Evolutionary conservation across 2,329 filamentous ascomycete genomes (phyloP), one percentile per base, ranked within the genome.

Genomic region (Colletotrichum costaricense): DNA sequence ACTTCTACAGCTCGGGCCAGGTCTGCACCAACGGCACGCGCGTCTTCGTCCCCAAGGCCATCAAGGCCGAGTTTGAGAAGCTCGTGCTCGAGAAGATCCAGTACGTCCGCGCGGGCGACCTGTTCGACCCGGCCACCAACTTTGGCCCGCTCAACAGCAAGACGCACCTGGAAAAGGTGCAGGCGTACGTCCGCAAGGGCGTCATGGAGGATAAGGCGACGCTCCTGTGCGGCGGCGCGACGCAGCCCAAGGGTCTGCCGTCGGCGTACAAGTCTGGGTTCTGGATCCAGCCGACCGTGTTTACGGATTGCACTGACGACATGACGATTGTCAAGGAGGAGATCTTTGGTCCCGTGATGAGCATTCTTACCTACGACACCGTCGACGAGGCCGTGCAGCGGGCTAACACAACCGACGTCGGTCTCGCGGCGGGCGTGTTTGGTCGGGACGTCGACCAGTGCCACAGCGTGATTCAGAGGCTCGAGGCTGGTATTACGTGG

Each of bases 11-110:
- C 76, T 94, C 93, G 0, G 95, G 95, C 35, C 95, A 98, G 83
- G 95, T 97, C 63, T 98, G 95, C 88, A 97, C 95, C 63, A 97
- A 97, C 81, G 95, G 95, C 63, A 97, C 95, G 1, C 89, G 95
- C 12, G 95, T 97, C 42, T 97, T 97, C 80, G 88, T 98, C 3
- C 94, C 93, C 0, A 84, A 87, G 42, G 80, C 83, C 49, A 87
- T 95, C 81, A 91, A 95, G 80, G 70, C 84, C 16, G 86, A 85
- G 0, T 95, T 97, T 76, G 94, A 97, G 81, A 86, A 88, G 77
- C 84, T 85, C 0, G 84, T 97, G 1, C 79, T 95, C 2, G 88
- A 92, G 74, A 94, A 94, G 79, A 93, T 97, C 82, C 92, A 94
- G 46, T 86, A 93, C 2, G 94, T 97, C 82, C 92, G 95, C 52